phyloP scores from a whole-genome alignment of 2,329 filamentous ascomycete genomes.

The Arachnomyces sp. region DNA sequence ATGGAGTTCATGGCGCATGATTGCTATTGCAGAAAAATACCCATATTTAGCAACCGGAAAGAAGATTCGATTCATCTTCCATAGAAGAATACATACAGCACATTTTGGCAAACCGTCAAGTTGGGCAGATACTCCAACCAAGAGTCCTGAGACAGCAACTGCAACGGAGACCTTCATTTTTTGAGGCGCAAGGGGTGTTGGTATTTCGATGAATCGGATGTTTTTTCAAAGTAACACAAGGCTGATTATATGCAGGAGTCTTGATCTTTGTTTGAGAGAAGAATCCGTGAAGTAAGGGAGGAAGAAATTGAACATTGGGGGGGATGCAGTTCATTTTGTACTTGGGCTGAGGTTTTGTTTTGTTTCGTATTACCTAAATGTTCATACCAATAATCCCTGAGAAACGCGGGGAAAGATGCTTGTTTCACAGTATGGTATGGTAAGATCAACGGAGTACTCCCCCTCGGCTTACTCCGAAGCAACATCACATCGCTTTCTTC shows the following conservation, averaged over 20 bases:
- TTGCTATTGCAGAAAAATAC: conserved; percentile 18
- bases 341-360: neutral
- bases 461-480: no score
- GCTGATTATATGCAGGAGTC: neutral
- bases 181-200: conserved; percentile 11
- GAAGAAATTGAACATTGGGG: neutral
- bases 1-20: conserved; percentile 36
- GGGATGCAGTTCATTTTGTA: neutral
- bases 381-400: no score
- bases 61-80: neutral
- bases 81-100: conserved; percentile 42
- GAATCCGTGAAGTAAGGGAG: neutral
- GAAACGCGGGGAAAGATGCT: no score
- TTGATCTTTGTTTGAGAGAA: neutral
- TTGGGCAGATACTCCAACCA: conserved; percentile 42
- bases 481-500: no score
- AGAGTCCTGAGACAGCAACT: conserved; percentile 48
- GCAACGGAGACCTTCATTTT: conserved; percentile 45
- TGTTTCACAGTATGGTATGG: no score
- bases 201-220: neutral
- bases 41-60: neutral
- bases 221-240: neutral
- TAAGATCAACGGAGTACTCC: no score
- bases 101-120: conserved; percentile 43
- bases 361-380: no score